phyloP scores from a whole-genome alignment of 805 yeast genomes.

The Candida xiaguanensis region DNA sequence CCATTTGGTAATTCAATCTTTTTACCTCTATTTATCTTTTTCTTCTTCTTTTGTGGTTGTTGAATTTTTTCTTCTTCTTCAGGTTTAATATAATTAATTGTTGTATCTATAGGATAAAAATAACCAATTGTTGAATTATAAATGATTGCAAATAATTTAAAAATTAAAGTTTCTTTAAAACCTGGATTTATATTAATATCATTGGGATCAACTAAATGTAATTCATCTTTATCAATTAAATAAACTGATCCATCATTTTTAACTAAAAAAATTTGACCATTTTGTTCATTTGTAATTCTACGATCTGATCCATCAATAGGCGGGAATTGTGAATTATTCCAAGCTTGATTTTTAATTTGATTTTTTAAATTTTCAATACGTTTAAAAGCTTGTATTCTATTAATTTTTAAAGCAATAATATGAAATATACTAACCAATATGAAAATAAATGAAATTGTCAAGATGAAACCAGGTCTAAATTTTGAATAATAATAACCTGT shows the following conservation, averaged over 20 bases:
- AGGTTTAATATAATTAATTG: constrained; percentile 11
- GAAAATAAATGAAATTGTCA: constrained; percentile 50
- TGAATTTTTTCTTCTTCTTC: constrained; percentile 11
- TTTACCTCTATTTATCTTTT: constrained; percentile 36
- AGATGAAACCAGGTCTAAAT: constrained; percentile 62
- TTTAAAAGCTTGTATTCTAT: constrained; percentile 52
- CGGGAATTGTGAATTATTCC: constrained; percentile 49
- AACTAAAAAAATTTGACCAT: constrained; percentile 52
- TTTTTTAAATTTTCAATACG: constrained; percentile 50
- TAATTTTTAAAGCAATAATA: constrained; percentile 50
- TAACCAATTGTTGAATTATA: constrained; percentile 48
- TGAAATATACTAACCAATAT: constrained; percentile 55
- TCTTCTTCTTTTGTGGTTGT: constrained; percentile 18
- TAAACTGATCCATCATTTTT: constrained; percentile 56
- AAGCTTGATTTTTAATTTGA: constrained; percentile 51
- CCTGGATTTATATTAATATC: constrained; percentile 47
- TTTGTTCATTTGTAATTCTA: constrained; percentile 36
- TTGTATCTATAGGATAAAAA: constrained; percentile 15
- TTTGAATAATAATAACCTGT: constrained; percentile 61
- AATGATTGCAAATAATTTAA: constrained; percentile 35
- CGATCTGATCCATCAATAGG: constrained; percentile 49
- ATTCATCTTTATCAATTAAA: constrained; percentile 38
- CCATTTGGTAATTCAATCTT: constrained; percentile 58
- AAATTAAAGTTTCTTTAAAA: constrained; percentile 45
- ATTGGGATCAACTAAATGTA: constrained; percentile 39